Evolutionary conservation across 1,284 basidiomycete species (phyloP).

Genomic region (Rhizoctonia solani): DNA sequence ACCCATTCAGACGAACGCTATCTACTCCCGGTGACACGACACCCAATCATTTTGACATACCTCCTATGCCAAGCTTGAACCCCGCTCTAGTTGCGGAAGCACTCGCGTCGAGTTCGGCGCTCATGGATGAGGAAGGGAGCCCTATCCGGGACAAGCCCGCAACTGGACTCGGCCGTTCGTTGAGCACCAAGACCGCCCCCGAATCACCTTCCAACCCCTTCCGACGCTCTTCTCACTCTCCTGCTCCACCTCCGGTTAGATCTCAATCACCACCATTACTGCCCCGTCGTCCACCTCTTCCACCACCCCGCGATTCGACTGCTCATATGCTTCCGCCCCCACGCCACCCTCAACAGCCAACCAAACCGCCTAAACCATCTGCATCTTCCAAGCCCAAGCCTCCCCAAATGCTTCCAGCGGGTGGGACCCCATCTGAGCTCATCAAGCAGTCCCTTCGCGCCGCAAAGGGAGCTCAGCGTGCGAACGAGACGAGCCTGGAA

Average conservation of each 20-base stretch:
- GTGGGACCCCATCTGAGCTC: slow-evolving; percentile 13
- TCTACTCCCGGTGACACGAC: slow-evolving; percentile 23
- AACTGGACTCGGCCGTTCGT: slow-evolving; percentile 1
- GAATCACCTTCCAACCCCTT: slow-evolving; percentile 16
- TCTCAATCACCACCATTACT: slow-evolving; percentile 33
- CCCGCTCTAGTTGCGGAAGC: slow-evolving; percentile 17
- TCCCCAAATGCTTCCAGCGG: slow-evolving; percentile 8
- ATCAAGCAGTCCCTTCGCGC: slow-evolving; percentile 36
- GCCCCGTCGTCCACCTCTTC: slow-evolving; percentile 32
- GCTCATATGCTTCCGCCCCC: slow-evolving; percentile 29
- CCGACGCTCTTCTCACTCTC: slow-evolving; percentile 25
- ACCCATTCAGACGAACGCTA: slow-evolving; percentile 34
- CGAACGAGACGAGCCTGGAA: slow-evolving; percentile 32
- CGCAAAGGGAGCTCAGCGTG: slow-evolving; percentile 35
- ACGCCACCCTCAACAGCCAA: slow-evolving; percentile 35
- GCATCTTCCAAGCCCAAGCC: slow-evolving; percentile 25
- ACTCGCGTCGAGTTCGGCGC: slow-evolving; percentile 12
- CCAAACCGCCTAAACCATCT: slow-evolving; percentile 26
- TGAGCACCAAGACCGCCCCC: slow-evolving; percentile 10
- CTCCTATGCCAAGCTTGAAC: slow-evolving; percentile 5
- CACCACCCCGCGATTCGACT: not conserved
- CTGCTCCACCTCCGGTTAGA: slow-evolving; percentile 12
- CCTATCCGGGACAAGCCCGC: slow-evolving; percentile 15
- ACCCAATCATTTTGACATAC: slow-evolving; percentile 6
- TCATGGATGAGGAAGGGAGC: slow-evolving; percentile 12